Evolutionary conservation across 2,329 filamentous ascomycete genomes (phyloP).

Genomic region (Scolecobasidium constrictum): DNA sequence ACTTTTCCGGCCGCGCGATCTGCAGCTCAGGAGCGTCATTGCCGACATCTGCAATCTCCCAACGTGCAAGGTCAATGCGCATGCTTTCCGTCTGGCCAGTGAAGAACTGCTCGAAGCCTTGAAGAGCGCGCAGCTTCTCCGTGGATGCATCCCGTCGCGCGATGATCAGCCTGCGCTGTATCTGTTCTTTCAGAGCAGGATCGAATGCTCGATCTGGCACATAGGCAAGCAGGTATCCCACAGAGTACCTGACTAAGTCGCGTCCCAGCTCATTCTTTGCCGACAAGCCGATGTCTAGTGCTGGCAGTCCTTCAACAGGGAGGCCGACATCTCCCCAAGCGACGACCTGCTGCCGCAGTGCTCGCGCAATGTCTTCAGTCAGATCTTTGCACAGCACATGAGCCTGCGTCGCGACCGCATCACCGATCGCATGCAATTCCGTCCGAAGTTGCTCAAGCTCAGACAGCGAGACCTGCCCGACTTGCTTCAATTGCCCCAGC

Average conservation of each 20-base stretch:
- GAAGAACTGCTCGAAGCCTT: constrained; percentile 54
- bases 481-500: constrained; percentile 5
- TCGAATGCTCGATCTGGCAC: constrained; percentile 82
- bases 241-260: constrained; percentile 50
- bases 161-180: constrained; percentile 52
- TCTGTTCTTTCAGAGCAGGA: constrained; percentile 50
- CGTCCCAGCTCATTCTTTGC: neutral
- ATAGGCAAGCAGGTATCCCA: constrained; percentile 67
- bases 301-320: too few species aligned
- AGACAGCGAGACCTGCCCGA: constrained; percentile 26
- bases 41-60: constrained; percentile 47
- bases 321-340: too few species aligned
- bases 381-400: constrained; percentile 14
- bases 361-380: too few species aligned
- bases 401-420: constrained; percentile 16
- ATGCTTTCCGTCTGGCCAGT: constrained; percentile 43
- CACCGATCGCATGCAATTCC: constrained; percentile 25
- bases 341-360: too few species aligned
- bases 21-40: constrained; percentile 53
- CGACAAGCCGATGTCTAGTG: too few species aligned
- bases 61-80: neutral
- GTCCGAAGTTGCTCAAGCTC: constrained; percentile 29
- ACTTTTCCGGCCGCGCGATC: constrained; percentile 60
- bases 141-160: constrained; percentile 46
- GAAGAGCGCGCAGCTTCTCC: constrained; percentile 48